phyloP scores from a whole-genome alignment of 179 eudicot genomes.

The Nepenthes alata region DNA sequence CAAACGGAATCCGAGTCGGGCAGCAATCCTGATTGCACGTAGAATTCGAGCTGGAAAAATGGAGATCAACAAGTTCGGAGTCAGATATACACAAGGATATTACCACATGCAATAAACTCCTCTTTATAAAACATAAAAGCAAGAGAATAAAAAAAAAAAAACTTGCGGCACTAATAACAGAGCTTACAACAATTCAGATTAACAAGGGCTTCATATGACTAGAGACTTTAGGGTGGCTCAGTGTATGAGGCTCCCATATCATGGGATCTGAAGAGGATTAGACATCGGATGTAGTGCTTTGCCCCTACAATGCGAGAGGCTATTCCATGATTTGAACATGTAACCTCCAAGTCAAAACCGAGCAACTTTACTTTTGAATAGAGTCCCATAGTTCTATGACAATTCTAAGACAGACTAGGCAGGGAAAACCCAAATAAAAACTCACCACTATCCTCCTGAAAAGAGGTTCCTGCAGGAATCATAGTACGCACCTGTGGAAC shows the following conservation, averaged over 20 bases:
- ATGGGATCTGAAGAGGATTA: too few relatives aligned
- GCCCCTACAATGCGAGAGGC: too few relatives aligned
- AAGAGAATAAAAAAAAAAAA: too few relatives aligned
- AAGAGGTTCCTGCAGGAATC: constrained; percentile 49
- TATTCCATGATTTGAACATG: too few relatives aligned
- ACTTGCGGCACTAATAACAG: too few relatives aligned
- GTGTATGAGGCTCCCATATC: too few relatives aligned
- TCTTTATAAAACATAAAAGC: too few relatives aligned
- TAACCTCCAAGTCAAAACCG: not conserved
- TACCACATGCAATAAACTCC: not conserved
- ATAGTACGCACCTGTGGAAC: constrained; percentile 55
- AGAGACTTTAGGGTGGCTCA: too few relatives aligned
- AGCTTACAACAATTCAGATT: too few relatives aligned
- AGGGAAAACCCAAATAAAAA: constrained; percentile 5
- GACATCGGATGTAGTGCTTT: too few relatives aligned
- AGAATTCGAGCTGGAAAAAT: constrained; percentile 69
- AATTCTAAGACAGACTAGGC: not conserved
- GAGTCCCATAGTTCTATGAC: too few relatives aligned
- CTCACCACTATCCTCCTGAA: constrained; percentile 72
- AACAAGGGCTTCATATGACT: too few relatives aligned
- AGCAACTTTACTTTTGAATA: not conserved
- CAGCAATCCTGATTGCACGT: constrained; percentile 84
- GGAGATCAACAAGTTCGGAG: not conserved
- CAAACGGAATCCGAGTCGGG: constrained; percentile 60
- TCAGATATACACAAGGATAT: not conserved